Evolutionary conservation across 768 basidiomycete genomes (phyloP), one percentile per base, ranked within the genome.

Genomic region (Podaxis sp.): DNA sequence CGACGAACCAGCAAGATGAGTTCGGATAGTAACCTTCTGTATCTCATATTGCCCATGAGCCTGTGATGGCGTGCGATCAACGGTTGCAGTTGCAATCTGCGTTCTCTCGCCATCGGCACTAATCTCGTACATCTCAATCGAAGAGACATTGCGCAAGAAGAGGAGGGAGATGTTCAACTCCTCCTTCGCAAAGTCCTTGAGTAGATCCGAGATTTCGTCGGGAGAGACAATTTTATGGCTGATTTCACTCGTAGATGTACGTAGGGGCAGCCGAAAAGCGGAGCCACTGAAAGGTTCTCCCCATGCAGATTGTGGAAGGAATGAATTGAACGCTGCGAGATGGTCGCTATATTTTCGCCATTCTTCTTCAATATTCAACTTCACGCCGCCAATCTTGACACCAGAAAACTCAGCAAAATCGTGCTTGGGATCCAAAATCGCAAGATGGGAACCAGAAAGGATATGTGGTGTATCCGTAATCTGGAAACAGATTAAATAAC

Each of bases 401-500:
- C 79, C 79, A 0, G 73, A 74, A 7, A 70, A 70, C 17, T 66
- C 61, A 8, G 67, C 64, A 59, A 75, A 74, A 15, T 52, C 60
- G 17, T 71, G 64, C 47, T 79, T 72, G 1, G 82, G 82, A 59
- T 83, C 82, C 15, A 83, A 75, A 24, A 82, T 74, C 0, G 72
- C 78, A 4, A 85, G 65, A 1, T 65, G 68, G 3, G 69, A 49
- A 2, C 71, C 76, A 0, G 83, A 85, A 1, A 83, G 68, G 24
- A 83, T 76, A 68, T 84, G 81, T 0, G 81, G 81, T 11, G 70
- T 76, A 66, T 85, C 82, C 1, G 82, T 82, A 6, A 82, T 63
- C 82, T 84, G 52, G 13, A 41, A 54, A 54, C 8, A 52, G 2
- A 36, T 17, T 33, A 9, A 33, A 33, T 9, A 9, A 33, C 8